Evolutionary conservation across 2,329 filamentous ascomycete species (phyloP), one percentile per base, ranked within the genome.

Genomic region (Fusarium goolgardi): DNA sequence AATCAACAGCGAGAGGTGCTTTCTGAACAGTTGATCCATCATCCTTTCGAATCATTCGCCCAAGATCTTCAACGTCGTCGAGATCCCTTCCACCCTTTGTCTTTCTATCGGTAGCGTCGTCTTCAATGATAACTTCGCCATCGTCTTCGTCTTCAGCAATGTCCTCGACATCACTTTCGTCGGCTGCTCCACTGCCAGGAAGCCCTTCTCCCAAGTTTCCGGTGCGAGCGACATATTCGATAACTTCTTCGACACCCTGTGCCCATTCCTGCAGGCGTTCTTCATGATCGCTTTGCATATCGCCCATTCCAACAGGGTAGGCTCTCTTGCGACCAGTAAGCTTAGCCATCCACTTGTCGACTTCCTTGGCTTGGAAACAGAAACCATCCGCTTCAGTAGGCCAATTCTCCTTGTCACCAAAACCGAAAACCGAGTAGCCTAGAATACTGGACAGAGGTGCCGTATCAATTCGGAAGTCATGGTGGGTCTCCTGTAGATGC

Each of bases 281-380:
- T 21, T 83, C 81, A 21, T 89, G 87, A 75, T 96, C 91, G n/a
- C 81, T 84, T 79, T 94, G 96, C 59, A 91, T 87, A 78, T 98
- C 94, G 4, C 91, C 93, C 84, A 95, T 90, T 6, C 96, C 96
- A 9, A 98, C 82, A 0, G 95, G 95, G 73, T 91, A 98, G 1
- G 93, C 94, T 75, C 94, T 86, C 80, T 95, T 97, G 65, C 91
- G 87, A 3, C 88, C 90, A 0, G 94, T 97, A 73, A 99, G 81
- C 76, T 94, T 96, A n/a, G 95, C 94, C 91, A 99, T 92, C 95
- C 96, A 98, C 76, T 89, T 94, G 77, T 99, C 95, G 5, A 96
- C 84, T 71, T 97, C 90, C 74, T 90, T 92, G 2, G 95, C 95
- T 77, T 98, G 95, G 65, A 93, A 94, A 77, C 95, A 97, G 80